phyloP scores from a whole-genome alignment of 2,329 filamentous ascomycete genomes.

The Kalaharituber pfeilii region DNA sequence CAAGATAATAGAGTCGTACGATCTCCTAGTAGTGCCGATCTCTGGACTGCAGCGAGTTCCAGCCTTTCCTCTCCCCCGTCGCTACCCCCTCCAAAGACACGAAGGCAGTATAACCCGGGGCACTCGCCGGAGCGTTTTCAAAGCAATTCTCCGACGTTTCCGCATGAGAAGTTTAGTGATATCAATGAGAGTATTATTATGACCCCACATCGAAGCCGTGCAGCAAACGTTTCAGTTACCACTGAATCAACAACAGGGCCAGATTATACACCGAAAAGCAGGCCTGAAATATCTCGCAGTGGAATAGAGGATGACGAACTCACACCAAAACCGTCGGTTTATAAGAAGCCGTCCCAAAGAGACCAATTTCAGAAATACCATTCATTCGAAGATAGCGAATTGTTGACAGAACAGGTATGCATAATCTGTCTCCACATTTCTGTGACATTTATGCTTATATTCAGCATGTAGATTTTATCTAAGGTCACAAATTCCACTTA shows the following conservation, averaged over 20 bases:
- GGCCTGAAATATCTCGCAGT: not conserved
- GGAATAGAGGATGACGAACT: not conserved
- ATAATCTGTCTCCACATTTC: not conserved
- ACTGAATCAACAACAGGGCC: slow-evolving; percentile 1
- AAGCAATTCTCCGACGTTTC: not conserved
- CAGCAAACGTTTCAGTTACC: slow-evolving; percentile 1
- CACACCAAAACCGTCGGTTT: not conserved
- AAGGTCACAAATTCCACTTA: slow-evolving; percentile 10
- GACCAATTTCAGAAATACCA: slow-evolving; percentile 2
- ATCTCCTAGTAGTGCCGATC: no score
- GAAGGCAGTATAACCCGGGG: not conserved
- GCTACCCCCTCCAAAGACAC: not conserved
- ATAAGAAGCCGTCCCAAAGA: slow-evolving; percentile 1
- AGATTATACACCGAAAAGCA: not conserved
- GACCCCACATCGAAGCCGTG: not conserved
- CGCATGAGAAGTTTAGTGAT: slow-evolving; percentile 8
- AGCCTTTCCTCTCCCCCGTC: not conserved
- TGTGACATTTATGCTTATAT: slow-evolving; percentile 1
- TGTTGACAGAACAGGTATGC: slow-evolving; percentile 15
- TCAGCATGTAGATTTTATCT: slow-evolving; percentile 14
- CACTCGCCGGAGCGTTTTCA: slow-evolving; percentile 6
- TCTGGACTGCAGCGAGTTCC: no score
- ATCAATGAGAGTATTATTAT: not conserved
- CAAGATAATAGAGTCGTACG: no score
- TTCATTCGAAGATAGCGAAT: slow-evolving; percentile 13